A percentile compares a stretch with the other conserved stretches of the same genome.
These are phyloP conservation scores for Petrea volubilis DNA, from an alignment of 257 asterid genomes.

Conservation along the genomic window DNA sequence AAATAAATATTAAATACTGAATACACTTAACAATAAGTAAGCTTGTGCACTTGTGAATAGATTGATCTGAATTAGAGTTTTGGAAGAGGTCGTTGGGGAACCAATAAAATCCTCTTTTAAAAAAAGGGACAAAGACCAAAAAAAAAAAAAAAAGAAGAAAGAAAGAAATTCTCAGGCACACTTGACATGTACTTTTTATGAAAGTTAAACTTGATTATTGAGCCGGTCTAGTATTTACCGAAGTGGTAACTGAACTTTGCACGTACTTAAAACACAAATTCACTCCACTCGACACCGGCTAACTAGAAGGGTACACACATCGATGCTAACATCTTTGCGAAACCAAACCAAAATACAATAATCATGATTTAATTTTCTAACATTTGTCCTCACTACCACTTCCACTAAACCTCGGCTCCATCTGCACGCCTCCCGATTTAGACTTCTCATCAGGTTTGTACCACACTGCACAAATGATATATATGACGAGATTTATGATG, in stretches of 20 bases:
- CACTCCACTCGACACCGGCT: conserved; percentile 9
- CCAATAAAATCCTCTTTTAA: too few species aligned
- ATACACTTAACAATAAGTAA: too few species aligned
- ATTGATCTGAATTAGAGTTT: too few species aligned
- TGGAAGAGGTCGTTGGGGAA: too few species aligned
- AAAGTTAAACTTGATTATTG: too few species aligned
- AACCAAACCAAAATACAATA: background rate
- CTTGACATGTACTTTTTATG: too few species aligned
- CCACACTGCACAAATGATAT: conserved; percentile 63
- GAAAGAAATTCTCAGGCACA: too few species aligned
- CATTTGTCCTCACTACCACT: conserved; percentile 47
- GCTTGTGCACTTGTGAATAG: too few species aligned
- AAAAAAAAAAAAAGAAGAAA: too few species aligned
- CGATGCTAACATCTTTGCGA: background rate
- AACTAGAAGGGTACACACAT: conserved; percentile 2
- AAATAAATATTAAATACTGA: too few species aligned
- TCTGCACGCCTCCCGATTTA: conserved; percentile 30
- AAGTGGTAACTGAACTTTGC: background rate
- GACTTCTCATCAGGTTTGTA: conserved; percentile 50
- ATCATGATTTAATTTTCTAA: background rate
- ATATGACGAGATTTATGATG: conserved; percentile 51
- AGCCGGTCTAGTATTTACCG: background rate
- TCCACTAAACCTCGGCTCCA: conserved; percentile 33
- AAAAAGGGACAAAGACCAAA: too few species aligned
- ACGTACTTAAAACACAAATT: too few species aligned